These are phyloP conservation scores for maize (Zea mays) DNA, from an alignment of 176 grass and related monocot genomes.

Conservation along the genomic window DNA sequence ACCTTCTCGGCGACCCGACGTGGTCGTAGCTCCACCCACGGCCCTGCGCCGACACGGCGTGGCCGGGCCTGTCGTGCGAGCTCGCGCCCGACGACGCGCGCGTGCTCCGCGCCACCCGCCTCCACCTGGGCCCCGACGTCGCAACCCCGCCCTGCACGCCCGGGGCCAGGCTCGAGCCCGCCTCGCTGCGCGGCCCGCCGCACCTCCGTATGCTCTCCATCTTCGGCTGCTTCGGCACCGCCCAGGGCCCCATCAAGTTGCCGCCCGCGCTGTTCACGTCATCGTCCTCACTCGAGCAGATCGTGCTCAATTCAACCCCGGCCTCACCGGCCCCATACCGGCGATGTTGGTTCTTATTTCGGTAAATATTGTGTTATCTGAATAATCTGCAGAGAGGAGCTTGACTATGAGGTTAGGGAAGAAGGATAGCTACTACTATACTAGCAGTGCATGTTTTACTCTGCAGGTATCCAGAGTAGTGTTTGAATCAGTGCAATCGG, in stretches of 20 bases:
- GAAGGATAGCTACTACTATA: no score
- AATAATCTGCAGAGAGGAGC: no score
- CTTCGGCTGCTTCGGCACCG: constrained; percentile 52
- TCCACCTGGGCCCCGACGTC: constrained; percentile 78
- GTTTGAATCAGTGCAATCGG: no score
- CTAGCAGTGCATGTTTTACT: no score
- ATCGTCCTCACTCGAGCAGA: constrained; percentile 54
- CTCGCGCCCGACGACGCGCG: constrained; percentile 41
- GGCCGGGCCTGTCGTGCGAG: constrained; percentile 71
- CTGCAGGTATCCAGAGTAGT: no score
- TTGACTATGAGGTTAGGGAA: no score
- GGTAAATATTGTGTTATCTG: no score
- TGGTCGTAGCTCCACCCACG: no score
- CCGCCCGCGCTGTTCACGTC: constrained; percentile 56
- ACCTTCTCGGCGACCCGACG: constrained; percentile 59
- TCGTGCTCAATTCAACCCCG: constrained; percentile 73
- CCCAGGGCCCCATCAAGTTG: constrained; percentile 29
- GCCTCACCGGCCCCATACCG: no score
- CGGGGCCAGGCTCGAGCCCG: constrained; percentile 41
- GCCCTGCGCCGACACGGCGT: no score
- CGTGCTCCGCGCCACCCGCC: constrained; percentile 60
- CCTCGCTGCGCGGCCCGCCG: constrained; percentile 51
- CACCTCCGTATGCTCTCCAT: constrained; percentile 73
- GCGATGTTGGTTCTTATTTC: no score
- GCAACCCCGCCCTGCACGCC: constrained; percentile 51